Conservation (phyloP, 208 protist species). For the Wallacemonas sp. region DNA sequence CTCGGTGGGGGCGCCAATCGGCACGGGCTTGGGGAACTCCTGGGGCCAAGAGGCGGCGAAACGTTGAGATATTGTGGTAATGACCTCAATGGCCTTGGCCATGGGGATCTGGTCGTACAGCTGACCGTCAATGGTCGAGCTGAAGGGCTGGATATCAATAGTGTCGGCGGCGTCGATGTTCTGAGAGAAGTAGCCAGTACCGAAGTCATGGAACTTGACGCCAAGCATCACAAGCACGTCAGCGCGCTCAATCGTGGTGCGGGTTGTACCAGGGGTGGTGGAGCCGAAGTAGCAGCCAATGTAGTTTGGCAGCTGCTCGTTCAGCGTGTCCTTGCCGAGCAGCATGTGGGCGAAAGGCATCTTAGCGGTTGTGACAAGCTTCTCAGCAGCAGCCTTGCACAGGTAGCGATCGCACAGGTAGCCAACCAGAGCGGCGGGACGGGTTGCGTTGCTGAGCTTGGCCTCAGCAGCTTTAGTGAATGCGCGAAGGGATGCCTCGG, state of each 20-base stretch:
- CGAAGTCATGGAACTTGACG: conserved; percentile 59
- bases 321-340: conserved; percentile 45
- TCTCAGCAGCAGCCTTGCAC: conserved; percentile 27
- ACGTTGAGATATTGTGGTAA: conserved; percentile 18
- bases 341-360: conserved; percentile 36
- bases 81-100: conserved; percentile 24
- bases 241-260: conserved; percentile 22
- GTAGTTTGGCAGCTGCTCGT: conserved; percentile 46
- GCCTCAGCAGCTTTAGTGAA: conserved; percentile 33
- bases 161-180: conserved; percentile 13
- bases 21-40: conserved; percentile 15
- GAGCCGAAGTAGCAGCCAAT: conserved; percentile 37
- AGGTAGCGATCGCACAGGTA: conserved; percentile 46
- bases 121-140: conserved; percentile 1
- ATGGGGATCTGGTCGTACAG: conserved; percentile 26
- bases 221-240: conserved; percentile 32
- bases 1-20: conserved; percentile 26
- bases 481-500: conserved; percentile 7
- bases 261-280: conserved; percentile 4
- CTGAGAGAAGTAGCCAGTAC: conserved; percentile 46
- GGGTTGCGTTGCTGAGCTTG: conserved; percentile 21
- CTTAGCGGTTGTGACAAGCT: conserved; percentile 35
- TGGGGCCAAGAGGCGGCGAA: conserved; percentile 4
- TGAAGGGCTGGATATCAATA: conserved; percentile 38
- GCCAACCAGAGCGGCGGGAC: conserved; percentile 22